Conservation (phyloP, 1,284 basidiomycete genomes). For the Neonothopanus nambi region DNA sequence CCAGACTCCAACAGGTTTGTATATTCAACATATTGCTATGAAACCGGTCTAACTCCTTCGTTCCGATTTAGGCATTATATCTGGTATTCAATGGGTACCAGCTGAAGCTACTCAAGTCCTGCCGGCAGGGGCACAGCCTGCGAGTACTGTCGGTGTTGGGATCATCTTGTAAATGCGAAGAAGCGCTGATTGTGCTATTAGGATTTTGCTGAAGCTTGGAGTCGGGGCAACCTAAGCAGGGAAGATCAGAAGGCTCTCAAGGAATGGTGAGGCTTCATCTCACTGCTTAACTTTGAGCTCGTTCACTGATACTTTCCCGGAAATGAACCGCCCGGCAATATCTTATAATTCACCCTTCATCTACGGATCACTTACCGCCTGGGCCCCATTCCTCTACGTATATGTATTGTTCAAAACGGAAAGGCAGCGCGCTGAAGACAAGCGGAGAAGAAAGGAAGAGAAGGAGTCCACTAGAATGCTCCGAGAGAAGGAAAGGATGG, state of each 20-base stretch:
- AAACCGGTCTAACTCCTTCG: background rate
- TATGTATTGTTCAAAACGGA: background rate
- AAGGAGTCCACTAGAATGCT: slow-evolving; percentile 51
- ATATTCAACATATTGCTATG: background rate
- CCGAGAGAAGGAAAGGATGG: slow-evolving; percentile 43
- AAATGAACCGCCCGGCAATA: background rate
- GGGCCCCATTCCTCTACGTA: slow-evolving; percentile 14
- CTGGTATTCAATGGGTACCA: slow-evolving; percentile 18
- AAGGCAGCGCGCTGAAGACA: slow-evolving; percentile 62
- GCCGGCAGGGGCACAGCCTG: slow-evolving; percentile 59
- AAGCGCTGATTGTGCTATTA: slow-evolving; percentile 24
- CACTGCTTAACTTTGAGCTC: background rate
- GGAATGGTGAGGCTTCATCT: slow-evolving; percentile 46
- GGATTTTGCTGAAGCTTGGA: slow-evolving; percentile 63
- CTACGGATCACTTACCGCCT: background rate
- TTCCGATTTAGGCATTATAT: slow-evolving; percentile 11
- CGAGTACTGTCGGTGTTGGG: slow-evolving; percentile 45
- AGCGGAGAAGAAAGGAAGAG: slow-evolving; percentile 55
- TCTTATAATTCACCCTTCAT: background rate
- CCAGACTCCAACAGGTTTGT: slow-evolving; percentile 58
- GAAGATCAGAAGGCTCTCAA: slow-evolving; percentile 44
- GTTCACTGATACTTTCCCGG: background rate
- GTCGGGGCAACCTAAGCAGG: slow-evolving; percentile 38
- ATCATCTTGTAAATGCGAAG: slow-evolving; percentile 11
- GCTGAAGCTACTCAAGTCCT: slow-evolving; percentile 57